Percentiles rank a stretch among this genome's conserved stretches.
Evolutionary conservation across 352 stramenopile genomes (phyloP).

Genomic region (Globisporangium nodosum): DNA sequence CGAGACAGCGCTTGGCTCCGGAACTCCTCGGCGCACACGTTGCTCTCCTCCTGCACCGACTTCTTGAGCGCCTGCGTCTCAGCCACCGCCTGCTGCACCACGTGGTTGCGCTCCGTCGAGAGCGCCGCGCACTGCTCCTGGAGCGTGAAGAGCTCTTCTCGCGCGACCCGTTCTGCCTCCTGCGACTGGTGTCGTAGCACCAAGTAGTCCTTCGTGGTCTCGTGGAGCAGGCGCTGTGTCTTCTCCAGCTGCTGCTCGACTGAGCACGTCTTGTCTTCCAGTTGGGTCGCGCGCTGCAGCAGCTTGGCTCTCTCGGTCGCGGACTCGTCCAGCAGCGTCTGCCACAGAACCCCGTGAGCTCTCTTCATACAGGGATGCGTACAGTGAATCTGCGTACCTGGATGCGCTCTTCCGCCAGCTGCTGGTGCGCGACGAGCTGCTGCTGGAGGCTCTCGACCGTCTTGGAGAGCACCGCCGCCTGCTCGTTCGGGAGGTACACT

Average conservation of each 20-base stretch:
- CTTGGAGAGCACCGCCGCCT: slow-evolving; percentile 40
- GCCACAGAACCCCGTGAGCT: neutral
- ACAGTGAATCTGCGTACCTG: slow-evolving; percentile 25
- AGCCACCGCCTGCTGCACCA: slow-evolving; percentile 32
- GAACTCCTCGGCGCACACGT: slow-evolving; percentile 47
- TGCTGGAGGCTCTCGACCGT: slow-evolving; percentile 54
- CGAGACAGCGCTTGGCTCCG: slow-evolving; percentile 44
- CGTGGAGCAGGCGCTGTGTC: slow-evolving; percentile 45
- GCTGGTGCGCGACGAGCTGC: slow-evolving; percentile 49
- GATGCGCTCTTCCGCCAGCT: slow-evolving; percentile 49
- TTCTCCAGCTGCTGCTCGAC: slow-evolving; percentile 51
- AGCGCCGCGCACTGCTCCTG: slow-evolving; percentile 36
- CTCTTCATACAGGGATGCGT: too few species aligned
- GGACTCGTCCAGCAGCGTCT: slow-evolving; percentile 53
- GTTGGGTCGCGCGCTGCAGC: slow-evolving; percentile 24
- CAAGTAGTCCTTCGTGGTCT: slow-evolving; percentile 77
- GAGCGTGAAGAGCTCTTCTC: slow-evolving; percentile 49
- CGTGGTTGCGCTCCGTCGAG: slow-evolving; percentile 31
- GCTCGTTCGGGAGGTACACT: slow-evolving; percentile 74
- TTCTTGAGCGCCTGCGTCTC: slow-evolving; percentile 43
- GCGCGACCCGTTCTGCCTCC: slow-evolving; percentile 44
- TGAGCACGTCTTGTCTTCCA: slow-evolving; percentile 27
- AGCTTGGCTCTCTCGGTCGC: slow-evolving; percentile 52
- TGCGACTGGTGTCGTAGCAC: slow-evolving; percentile 65
- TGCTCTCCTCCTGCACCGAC: slow-evolving; percentile 47